phyloP scores from a whole-genome alignment of 1,284 basidiomycete species.

The Marasmius sp. region DNA sequence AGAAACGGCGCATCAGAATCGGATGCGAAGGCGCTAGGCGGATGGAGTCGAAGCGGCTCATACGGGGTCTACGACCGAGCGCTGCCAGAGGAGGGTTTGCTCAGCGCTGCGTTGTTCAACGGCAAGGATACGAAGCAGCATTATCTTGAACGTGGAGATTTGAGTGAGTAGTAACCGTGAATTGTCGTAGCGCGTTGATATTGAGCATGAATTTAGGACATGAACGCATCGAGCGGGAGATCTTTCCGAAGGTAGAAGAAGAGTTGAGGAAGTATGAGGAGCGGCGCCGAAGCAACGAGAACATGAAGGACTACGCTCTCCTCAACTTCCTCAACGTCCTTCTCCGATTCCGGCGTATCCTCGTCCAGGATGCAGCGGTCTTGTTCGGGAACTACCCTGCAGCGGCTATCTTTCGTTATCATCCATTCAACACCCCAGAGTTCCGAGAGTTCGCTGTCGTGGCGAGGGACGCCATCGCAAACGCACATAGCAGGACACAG shows the following conservation, averaged over 20 bases:
- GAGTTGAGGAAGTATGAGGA: background rate
- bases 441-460: conserved; percentile 20
- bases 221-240: background rate
- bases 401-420: conserved; percentile 14
- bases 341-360: conserved; percentile 14
- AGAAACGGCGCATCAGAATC: background rate
- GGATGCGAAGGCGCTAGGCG: background rate
- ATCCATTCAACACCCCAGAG: conserved; percentile 20
- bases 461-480: background rate
- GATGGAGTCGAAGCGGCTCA: background rate
- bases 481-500: background rate
- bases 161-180: background rate
- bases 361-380: conserved; percentile 26
- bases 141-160: background rate
- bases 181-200: background rate
- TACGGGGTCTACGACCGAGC: background rate
- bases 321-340: conserved; percentile 19
- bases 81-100: background rate
- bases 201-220: background rate
- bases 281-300: background rate
- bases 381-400: conserved; percentile 18
- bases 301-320: conserved; percentile 18
- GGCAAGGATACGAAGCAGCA: background rate
- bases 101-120: background rate
- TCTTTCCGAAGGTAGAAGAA: background rate